Evolutionary conservation across 352 stramenopile genomes (phyloP).

Genomic region (Lagenidium sp.): DNA sequence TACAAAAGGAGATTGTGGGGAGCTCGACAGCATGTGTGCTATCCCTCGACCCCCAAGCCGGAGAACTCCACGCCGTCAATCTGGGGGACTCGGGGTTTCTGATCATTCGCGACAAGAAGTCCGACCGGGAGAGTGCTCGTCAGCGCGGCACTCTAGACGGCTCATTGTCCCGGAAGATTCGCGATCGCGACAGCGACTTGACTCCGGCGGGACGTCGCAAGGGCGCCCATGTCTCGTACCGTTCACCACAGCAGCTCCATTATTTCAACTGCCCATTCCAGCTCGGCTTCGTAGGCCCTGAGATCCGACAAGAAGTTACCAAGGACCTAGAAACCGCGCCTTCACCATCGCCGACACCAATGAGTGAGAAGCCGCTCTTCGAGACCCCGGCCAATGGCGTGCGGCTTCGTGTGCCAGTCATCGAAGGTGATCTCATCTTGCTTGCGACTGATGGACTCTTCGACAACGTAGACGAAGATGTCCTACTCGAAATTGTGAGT

Average conservation of each 20-base stretch:
- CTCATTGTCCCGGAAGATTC: conserved; percentile 61
- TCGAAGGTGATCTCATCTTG: conserved; percentile 93
- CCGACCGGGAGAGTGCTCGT: conserved; percentile 47
- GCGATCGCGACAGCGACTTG: conserved; percentile 50
- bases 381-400: conserved; percentile 88
- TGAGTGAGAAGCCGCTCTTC: conserved; percentile 83
- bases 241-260: conserved; percentile 94
- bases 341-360: conserved; percentile 30
- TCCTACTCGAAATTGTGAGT: conserved; percentile 63
- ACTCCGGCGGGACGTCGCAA: conserved; percentile 65
- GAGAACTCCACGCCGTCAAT: conserved; percentile 93
- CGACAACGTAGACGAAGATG: conserved; percentile 92
- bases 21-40: conserved; percentile 90
- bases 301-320: conserved; percentile 36
- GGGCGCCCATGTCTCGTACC: conserved; percentile 83
- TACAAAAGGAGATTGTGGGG: conserved; percentile 90
- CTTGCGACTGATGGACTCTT: conserved; percentile 96
- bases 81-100: conserved; percentile 90
- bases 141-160: conserved; percentile 64
- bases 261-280: conserved; percentile 98
- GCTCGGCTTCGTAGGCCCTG: conserved; percentile 40
- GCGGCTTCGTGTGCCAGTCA: conserved; percentile 89
- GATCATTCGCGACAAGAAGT: conserved; percentile 75
- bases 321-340: conserved; percentile 26
- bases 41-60: conserved; percentile 84